phyloP scores from a whole-genome alignment of 306 rosid genomes.

The Pachyrhizus erosus region DNA sequence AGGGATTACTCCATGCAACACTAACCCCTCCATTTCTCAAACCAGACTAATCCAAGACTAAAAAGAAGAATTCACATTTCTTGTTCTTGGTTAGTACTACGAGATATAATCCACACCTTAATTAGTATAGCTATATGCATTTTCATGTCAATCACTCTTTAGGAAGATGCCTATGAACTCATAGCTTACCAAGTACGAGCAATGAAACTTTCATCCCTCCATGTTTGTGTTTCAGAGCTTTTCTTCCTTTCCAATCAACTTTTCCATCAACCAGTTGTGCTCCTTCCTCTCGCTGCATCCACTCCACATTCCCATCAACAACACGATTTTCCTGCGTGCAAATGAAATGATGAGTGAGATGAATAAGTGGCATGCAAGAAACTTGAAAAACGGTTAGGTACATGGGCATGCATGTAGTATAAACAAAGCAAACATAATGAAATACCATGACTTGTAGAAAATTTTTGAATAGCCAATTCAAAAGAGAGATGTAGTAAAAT shows the following conservation, averaged over 20 bases:
- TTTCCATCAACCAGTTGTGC: conserved; percentile 45
- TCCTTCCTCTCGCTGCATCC: conserved; percentile 20
- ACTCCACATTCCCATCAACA: neutral
- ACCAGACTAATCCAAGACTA: no score
- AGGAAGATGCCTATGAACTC: neutral
- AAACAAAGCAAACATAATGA: neutral
- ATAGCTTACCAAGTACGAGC: conserved; percentile 63
- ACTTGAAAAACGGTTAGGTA: neutral
- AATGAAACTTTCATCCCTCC: conserved; percentile 68
- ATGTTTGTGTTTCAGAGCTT: conserved; percentile 69
- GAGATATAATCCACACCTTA: no score
- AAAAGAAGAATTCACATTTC: no score
- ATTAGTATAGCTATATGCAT: no score
- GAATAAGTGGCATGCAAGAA: neutral
- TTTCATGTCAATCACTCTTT: neutral
- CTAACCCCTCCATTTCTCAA: neutral
- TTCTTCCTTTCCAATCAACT: conserved; percentile 94
- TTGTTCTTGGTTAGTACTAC: no score
- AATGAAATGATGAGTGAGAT: neutral
- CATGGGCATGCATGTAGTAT: neutral
- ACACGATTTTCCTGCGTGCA: conserved; percentile 52
- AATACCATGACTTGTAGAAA: conserved; percentile 51
- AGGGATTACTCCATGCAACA: no score
- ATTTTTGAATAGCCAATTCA: conserved; percentile 4
- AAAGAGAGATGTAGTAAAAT: conserved; percentile 7